Evolutionary conservation across 768 basidiomycete genomes (phyloP).

Genomic region (Agrocybe chaxingu): DNA sequence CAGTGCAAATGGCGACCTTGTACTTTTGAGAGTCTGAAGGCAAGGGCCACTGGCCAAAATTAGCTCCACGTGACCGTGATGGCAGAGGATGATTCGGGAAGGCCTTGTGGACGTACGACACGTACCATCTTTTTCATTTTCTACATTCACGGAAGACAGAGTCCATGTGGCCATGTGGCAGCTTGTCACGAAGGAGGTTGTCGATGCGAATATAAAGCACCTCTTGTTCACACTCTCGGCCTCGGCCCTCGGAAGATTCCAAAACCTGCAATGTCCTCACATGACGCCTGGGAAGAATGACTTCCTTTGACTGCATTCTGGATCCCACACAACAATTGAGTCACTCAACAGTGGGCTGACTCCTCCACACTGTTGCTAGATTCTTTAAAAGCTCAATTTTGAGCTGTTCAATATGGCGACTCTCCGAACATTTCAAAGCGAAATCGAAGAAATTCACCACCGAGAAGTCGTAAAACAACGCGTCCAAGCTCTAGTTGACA

Average conservation of each 20-base stretch:
- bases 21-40: conserved; percentile 10
- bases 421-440: conserved; percentile 63
- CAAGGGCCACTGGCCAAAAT: background rate
- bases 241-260: background rate
- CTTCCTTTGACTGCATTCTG: conserved; percentile 5
- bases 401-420: conserved; percentile 39
- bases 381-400: background rate
- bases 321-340: conserved; percentile 3
- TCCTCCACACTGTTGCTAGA: conserved; percentile 5
- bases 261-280: conserved; percentile 15
- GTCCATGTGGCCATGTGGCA: too few relatives aligned
- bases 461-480: conserved; percentile 68
- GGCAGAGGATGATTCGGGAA: background rate
- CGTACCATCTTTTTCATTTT: too few relatives aligned
- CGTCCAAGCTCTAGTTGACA: conserved; percentile 27
- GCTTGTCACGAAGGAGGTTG: too few relatives aligned
- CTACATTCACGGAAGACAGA: too few relatives aligned
- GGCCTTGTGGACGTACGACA: too few relatives aligned
- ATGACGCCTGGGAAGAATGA: conserved; percentile 14
- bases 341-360: conserved; percentile 10
- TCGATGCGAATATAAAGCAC: too few relatives aligned
- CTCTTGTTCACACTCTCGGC: too few relatives aligned
- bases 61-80: conserved; percentile 13
- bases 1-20: conserved; percentile 13
- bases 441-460: conserved; percentile 74